Percentiles rank a stretch among this genome's conserved stretches.
These are phyloP conservation scores for Leccinum boreale DNA, from an alignment of 768 basidiomycete species.

Conservation along the genomic window DNA sequence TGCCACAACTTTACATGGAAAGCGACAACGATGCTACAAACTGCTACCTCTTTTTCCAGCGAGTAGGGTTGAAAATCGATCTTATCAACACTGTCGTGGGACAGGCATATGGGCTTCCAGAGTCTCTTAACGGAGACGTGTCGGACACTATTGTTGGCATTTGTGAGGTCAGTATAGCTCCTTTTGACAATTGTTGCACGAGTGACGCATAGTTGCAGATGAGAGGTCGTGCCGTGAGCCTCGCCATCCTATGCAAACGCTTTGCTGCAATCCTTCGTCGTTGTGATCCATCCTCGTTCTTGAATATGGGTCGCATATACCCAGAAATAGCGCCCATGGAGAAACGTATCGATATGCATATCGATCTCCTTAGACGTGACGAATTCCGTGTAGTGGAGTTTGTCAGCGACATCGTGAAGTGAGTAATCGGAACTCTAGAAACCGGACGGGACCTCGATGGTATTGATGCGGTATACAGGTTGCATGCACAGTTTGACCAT, in stretches of 20 bases:
- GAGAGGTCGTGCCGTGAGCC: constrained; percentile 74
- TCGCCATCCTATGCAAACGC: constrained; percentile 83
- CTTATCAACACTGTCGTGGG: constrained; percentile 81
- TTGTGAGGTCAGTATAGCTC: constrained; percentile 66
- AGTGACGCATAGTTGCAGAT: constrained; percentile 45
- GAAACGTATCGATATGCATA: constrained; percentile 88
- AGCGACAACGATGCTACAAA: constrained; percentile 85
- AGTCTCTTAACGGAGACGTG: constrained; percentile 76
- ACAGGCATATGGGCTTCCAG: constrained; percentile 79
- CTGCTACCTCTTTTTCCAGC: constrained; percentile 90
- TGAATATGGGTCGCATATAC: constrained; percentile 79
- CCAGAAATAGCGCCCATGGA: constrained; percentile 87
- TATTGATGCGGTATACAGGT: constrained; percentile 43
- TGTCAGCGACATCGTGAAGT: constrained; percentile 87
- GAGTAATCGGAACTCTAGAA: constrained; percentile 27
- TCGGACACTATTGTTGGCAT: constrained; percentile 89
- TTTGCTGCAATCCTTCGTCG: constrained; percentile 81
- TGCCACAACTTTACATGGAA: constrained; percentile 88
- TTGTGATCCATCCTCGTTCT: constrained; percentile 82
- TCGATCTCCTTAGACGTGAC: constrained; percentile 78
- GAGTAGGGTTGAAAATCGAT: constrained; percentile 83
- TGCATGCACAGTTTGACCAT: constrained; percentile 92
- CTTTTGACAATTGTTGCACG: neutral
- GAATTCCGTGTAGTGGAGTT: constrained; percentile 95
- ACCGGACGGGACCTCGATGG: neutral